These are phyloP conservation scores for Trichothecium roseum DNA, from an alignment of 2,329 filamentous ascomycete species.

Conservation along the genomic window DNA sequence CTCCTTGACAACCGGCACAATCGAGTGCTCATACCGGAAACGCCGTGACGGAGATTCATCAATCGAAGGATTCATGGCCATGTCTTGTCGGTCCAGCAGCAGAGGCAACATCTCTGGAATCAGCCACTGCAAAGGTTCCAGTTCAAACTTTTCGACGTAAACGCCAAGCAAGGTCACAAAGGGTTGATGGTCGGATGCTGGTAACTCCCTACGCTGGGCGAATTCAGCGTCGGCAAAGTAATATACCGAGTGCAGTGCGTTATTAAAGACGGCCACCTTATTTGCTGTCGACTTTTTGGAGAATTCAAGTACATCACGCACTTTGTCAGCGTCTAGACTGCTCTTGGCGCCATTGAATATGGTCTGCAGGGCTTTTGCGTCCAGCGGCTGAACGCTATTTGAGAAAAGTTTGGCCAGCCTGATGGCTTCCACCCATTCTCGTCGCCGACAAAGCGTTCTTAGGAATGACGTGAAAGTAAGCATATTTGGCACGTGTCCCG, in stretches of 20 bases:
- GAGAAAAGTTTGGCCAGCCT: conserved; percentile 5
- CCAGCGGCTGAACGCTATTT: conserved; percentile 43
- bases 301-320: conserved; percentile 28
- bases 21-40: conserved; percentile 20
- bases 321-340: conserved; percentile 38
- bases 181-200: conserved; percentile 24
- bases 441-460: conserved; percentile 48
- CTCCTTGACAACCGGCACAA: conserved; percentile 20
- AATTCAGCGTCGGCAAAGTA: conserved; percentile 30
- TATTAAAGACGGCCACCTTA: conserved; percentile 21
- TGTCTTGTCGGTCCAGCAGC: conserved; percentile 8
- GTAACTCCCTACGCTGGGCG: conserved; percentile 13
- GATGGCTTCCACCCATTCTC: conserved; percentile 1
- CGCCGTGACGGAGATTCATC: background rate
- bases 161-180: conserved; percentile 37
- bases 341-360: conserved; percentile 62
- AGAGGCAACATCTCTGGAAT: conserved; percentile 24
- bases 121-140: conserved; percentile 32
- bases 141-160: conserved; percentile 37
- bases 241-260: conserved; percentile 38
- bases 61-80: background rate
- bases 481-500: conserved; percentile 54
- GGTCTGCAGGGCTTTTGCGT: conserved; percentile 56
- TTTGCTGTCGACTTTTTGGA: conserved; percentile 38
- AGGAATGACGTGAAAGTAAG: conserved; percentile 58